Evolutionary conservation across 148 eudicot genomes (phyloP), one percentile per base, ranked within the genome.

Genomic region (Vaccinium myrtillus): DNA sequence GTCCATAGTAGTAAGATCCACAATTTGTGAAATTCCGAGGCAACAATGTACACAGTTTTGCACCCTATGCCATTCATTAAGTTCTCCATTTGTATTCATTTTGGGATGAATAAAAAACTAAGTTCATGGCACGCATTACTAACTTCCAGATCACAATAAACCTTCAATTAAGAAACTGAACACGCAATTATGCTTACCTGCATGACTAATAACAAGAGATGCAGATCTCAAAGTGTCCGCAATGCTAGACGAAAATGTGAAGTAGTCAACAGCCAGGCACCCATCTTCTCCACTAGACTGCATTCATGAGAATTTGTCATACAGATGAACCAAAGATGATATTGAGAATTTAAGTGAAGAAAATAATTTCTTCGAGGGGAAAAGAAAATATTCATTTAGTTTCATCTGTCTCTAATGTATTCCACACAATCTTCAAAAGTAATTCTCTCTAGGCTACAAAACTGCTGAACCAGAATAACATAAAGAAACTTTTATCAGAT

Each of bases 121-220:
- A 51, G 61, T 51, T 32, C 63, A 56, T 16, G 15, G 39, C 16
- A 18, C 50, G n/a, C 5, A 13, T 2, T 14, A 79, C 39, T 36
- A 36, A 36, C 39, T 36, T 36, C 39, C 39, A 36, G 39, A 79
- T 30, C 15, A 56, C 58, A 11, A 32, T 6, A 32, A 79, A 4
- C 50, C 59, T 56, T 56, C 30, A 18, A 56, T 58, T 58, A 32
- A 70, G 73, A 67, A 74, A 54, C 43, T 14, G 23, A 48, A 50
- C 49, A 8, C 43, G 13, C 32, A 59, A 61, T 25, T 16, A 80
- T 67, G 39, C 61, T 80, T 88, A 94, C 98, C 99, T 89, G 99
- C 99, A 89, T 96, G 97, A 83, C 99, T 96, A 87, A 96, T 94
- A 56, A 96, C 99, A 79, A 96, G 95, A 86, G 98, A 94, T 51